A percentile compares a stretch with the other conserved stretches of the same genome.
phyloP scores from a whole-genome alignment of 352 stramenopile genomes.

The Phytophthora pistaciae region DNA sequence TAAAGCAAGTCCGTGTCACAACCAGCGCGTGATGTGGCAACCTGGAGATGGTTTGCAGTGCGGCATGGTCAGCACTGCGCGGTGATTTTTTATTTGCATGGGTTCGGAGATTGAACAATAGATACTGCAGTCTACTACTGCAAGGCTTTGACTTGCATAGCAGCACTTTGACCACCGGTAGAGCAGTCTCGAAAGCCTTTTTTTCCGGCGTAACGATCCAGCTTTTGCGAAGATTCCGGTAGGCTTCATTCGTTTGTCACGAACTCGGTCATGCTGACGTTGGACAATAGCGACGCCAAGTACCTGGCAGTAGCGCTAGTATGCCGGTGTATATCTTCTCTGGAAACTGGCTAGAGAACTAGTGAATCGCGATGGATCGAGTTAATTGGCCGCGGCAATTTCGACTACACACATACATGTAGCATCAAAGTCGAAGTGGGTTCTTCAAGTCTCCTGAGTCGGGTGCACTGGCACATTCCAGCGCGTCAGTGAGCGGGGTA shows the following conservation, averaged over 20 bases:
- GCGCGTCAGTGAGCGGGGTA: conserved; percentile 41
- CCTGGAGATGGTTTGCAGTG: conserved; percentile 1
- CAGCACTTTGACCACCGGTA: too few species aligned
- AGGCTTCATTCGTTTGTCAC: conserved; percentile 18
- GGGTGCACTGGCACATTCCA: conserved; percentile 56
- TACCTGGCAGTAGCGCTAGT: not conserved
- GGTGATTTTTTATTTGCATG: conserved; percentile 8
- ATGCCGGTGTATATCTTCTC: not conserved
- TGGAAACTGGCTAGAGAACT: not conserved
- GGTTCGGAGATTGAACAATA: conserved; percentile 1
- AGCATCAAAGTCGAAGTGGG: not conserved
- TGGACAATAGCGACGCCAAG: conserved; percentile 7
- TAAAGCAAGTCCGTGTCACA: conserved; percentile 26
- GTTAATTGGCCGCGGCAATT: not conserved
- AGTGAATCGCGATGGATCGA: not conserved
- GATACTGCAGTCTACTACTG: not conserved
- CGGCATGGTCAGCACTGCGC: conserved; percentile 13
- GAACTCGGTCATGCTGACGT: conserved; percentile 2
- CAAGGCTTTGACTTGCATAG: too few species aligned
- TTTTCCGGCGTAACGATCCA: conserved; percentile 23
- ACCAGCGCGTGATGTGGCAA: conserved; percentile 4
- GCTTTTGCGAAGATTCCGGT: conserved; percentile 29
- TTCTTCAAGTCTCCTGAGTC: conserved; percentile 39
- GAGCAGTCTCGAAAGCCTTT: not conserved
- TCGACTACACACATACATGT: not conserved